Base-by-base conservation (phyloP, 139 green algal genomes). In the Closterium sp. region DNA sequence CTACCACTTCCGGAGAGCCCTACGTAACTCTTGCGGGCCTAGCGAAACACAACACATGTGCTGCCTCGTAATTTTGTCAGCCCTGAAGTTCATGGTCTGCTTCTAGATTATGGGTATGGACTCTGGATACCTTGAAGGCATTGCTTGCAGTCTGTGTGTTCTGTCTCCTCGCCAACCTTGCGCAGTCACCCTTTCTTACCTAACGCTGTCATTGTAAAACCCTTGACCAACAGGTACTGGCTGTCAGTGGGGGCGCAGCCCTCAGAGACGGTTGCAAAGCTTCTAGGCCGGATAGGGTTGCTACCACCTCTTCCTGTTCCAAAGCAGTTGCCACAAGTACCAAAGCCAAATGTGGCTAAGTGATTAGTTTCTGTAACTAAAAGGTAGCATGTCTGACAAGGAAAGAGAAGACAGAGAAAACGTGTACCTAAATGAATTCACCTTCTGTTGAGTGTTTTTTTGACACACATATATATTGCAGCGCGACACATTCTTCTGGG, bases 221-320 rank as follows among this genome's bases (percentile, higher is more conserved):
- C 84, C 28, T 24, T 32, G 84, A 24, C n/a, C 84, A 29, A 30
- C 84, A 97, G 97, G 96, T 98, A 98, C 90, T 98, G 97, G 97
- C 94, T 98, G 85, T 96, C 96, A 19, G 96, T 97, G 2, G 97
- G 97, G 0, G 97, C 97, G 0, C 96, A 97, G 95, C 97, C 97
- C 0, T 97, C 96, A 5, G 85, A 96, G 29, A 97, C 97, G 31
- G 97, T 98, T 29, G 95, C 94, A 4, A 70, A 95, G 4, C 90
- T 98, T 45, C 94, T 98, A 21, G 96, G 96, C 0, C 93, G 96
- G 62, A 96, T 96, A 28, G 97, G 96, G 4, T 85, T 98, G 13
- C 95, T 98, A 86, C 97, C 97, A 87, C 84, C 28, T 30, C 28
- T 87, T 31, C 28, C 84, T 31, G 50, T 73, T 73, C 50, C 50